These are phyloP conservation scores for Leccinellum albellum DNA, from an alignment of 768 basidiomycete species.

Conservation along the genomic window DNA sequence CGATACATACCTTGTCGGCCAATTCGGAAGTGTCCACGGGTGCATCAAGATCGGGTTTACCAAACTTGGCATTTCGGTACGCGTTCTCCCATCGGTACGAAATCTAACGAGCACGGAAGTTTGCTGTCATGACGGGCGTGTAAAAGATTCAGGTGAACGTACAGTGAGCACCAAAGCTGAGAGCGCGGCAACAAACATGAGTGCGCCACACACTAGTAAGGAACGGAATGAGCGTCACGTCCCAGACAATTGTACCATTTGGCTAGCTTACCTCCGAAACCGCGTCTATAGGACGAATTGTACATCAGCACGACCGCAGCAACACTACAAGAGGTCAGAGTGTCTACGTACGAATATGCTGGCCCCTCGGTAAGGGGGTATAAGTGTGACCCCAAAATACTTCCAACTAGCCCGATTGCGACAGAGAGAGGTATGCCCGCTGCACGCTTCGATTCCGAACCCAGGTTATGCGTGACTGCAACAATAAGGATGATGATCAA, in stretches of 20 bases:
- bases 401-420: constrained; percentile 39
- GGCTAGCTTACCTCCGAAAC: constrained; percentile 12
- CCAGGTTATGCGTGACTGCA: constrained; percentile 40
- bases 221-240: not conserved
- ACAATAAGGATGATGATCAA: constrained; percentile 1
- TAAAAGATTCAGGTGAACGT: not conserved
- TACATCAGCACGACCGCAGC: not conserved
- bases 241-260: not conserved
- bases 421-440: constrained; percentile 40
- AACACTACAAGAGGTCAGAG: not conserved
- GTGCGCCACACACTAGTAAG: constrained; percentile 7
- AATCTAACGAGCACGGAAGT: constrained; percentile 35
- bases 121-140: not conserved
- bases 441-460: constrained; percentile 45
- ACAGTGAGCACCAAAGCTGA: constrained; percentile 21
- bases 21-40: constrained; percentile 62
- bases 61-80: constrained; percentile 49
- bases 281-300: constrained; percentile 6
- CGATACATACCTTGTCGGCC: constrained; percentile 51
- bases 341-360: constrained; percentile 31
- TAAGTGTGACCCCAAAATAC: constrained; percentile 38
- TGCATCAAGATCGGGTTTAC: constrained; percentile 43
- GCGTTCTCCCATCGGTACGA: constrained; percentile 64
- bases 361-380: constrained; percentile 41
- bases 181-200: constrained; percentile 23